A percentile compares a stretch with the other conserved stretches of the same genome.
phyloP scores from a whole-genome alignment of 148 eudicot genomes.

The Dysphania ambrosioides region DNA sequence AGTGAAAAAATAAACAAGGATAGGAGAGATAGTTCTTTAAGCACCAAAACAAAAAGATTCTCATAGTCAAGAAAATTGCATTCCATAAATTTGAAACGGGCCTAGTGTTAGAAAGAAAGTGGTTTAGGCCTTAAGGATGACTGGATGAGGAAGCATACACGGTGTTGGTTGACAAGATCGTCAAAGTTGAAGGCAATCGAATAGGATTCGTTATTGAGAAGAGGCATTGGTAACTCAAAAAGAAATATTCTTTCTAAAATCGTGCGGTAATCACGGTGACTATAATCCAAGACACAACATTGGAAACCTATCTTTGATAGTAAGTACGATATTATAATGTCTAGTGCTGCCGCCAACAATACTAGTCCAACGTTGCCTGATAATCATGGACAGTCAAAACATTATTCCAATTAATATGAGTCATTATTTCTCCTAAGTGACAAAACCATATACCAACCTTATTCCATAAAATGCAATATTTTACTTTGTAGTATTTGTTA shows the following conservation, averaged over 20 bases:
- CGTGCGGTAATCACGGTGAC: conserved; percentile 34
- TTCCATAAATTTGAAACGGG: background rate
- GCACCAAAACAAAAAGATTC: background rate
- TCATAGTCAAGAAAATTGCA: conserved; percentile 3
- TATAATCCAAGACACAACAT: background rate
- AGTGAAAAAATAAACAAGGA: background rate
- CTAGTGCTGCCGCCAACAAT: background rate
- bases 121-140: too few species aligned
- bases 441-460: background rate
- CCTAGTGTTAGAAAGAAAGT: background rate
- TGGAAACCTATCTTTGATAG: background rate
- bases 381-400: conserved; percentile 5
- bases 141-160: too few species aligned
- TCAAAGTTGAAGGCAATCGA: conserved; percentile 15
- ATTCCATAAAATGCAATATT: too few species aligned
- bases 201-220: too few species aligned
- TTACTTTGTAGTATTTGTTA: too few species aligned
- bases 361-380: background rate
- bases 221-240: conserved; percentile 17
- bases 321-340: background rate
- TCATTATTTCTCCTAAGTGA: background rate
- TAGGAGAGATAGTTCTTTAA: background rate
- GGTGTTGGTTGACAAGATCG: conserved; percentile 5
- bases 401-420: too few species aligned
- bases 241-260: conserved; percentile 5